Percentiles rank a stretch among this genome's conserved stretches.
These are phyloP conservation scores for Cyclotella choctawhatcheeana DNA, from an alignment of 108 stramenopile genomes.

Conservation along the genomic window DNA sequence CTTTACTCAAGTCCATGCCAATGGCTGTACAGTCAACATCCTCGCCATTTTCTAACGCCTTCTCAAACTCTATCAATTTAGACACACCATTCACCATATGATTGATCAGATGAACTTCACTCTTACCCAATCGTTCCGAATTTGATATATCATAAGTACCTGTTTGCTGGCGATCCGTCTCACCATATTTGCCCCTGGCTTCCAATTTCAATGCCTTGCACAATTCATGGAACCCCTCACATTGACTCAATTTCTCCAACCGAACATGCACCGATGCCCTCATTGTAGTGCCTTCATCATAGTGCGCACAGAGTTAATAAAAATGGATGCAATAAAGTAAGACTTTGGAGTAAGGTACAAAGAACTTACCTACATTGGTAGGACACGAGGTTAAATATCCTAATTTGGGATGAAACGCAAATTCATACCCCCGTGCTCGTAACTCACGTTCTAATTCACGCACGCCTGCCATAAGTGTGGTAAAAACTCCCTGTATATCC, in stretches of 20 bases:
- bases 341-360: no score
- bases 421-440: slow-evolving; percentile 59
- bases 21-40: slow-evolving; percentile 57
- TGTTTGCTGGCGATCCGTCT: slow-evolving; percentile 54
- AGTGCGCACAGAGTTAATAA: no score
- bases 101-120: slow-evolving; percentile 91
- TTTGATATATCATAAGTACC: slow-evolving; percentile 91
- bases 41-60: slow-evolving; percentile 69
- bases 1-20: slow-evolving; percentile 14
- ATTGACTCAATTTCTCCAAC: slow-evolving; percentile 67
- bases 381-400: slow-evolving; percentile 87
- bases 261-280: slow-evolving; percentile 86
- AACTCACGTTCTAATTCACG: slow-evolving; percentile 63
- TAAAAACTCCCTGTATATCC: slow-evolving; percentile 89
- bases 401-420: slow-evolving; percentile 57
- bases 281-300: no score
- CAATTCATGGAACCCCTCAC: slow-evolving; percentile 72
- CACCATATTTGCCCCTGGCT: slow-evolving; percentile 52
- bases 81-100: slow-evolving; percentile 92
- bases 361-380: slow-evolving; percentile 87
- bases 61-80: slow-evolving; percentile 85
- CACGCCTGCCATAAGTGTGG: slow-evolving; percentile 61
- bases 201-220: slow-evolving; percentile 66
- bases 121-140: slow-evolving; percentile 86
- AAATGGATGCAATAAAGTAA: no score